phyloP scores from a whole-genome alignment of 208 protist species.

The Strigomonas galati region DNA sequence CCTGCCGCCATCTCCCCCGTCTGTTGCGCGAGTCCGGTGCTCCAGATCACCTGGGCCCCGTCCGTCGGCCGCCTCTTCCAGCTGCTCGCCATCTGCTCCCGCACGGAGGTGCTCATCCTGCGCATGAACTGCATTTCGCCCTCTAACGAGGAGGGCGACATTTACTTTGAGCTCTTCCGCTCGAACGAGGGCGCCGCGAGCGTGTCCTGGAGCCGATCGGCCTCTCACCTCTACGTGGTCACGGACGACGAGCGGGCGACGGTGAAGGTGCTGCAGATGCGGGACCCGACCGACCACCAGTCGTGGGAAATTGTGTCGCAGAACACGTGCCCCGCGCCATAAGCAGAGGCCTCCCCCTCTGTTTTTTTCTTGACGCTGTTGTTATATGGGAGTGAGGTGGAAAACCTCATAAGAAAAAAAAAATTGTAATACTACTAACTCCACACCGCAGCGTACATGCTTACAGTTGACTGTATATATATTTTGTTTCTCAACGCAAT shows the following conservation, averaged over 20 bases:
- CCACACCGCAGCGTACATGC: no score
- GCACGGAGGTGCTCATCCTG: constrained; percentile 67
- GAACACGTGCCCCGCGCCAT: constrained; percentile 6
- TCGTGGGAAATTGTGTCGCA: constrained; percentile 65
- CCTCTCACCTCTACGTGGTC: constrained; percentile 68
- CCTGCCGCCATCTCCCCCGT: constrained; percentile 24
- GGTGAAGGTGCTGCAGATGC: constrained; percentile 67
- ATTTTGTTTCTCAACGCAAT: no score
- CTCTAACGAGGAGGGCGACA: constrained; percentile 20
- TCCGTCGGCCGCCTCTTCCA: constrained; percentile 78
- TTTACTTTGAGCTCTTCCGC: constrained; percentile 65
- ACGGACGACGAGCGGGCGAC: constrained; percentile 45
- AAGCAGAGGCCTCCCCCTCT: constrained; percentile 12
- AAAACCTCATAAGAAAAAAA: background rate
- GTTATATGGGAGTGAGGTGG: no score
- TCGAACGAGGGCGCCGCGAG: constrained; percentile 61
- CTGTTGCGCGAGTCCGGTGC: constrained; percentile 43
- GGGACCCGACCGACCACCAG: constrained; percentile 72
- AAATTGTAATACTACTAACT: no score
- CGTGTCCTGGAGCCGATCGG: constrained; percentile 76
- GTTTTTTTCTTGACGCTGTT: constrained; percentile 13
- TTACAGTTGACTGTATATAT: no score
- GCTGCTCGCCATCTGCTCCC: constrained; percentile 76
- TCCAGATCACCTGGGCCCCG: constrained; percentile 73
- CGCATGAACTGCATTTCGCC: constrained; percentile 82